phyloP scores from a whole-genome alignment of 2,329 filamentous ascomycete genomes.

The Alternaria triticina region DNA sequence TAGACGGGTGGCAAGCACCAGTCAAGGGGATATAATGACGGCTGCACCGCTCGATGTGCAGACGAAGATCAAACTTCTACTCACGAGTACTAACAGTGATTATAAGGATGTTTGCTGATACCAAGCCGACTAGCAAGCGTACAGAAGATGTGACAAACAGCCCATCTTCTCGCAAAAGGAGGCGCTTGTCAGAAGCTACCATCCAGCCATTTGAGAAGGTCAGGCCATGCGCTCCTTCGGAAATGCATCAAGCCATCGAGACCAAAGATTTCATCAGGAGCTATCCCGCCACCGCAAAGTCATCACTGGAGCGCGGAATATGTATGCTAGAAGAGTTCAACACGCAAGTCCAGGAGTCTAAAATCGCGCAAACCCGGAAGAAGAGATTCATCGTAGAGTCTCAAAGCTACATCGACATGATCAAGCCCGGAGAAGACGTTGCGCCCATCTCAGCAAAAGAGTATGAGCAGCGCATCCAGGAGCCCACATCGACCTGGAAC shows the following conservation, averaged over 20 bases:
- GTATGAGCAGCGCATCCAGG: not conserved
- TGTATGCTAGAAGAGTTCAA: not conserved
- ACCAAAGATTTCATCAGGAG: not conserved
- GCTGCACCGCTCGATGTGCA: not conserved
- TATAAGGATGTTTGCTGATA: not conserved
- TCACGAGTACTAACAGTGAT: not conserved
- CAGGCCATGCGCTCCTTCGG: rapidly evolving
- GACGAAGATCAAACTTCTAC: not conserved
- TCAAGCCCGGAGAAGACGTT: not conserved
- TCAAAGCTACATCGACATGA: not conserved
- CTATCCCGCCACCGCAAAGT: not conserved
- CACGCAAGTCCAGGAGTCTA: rapidly evolving
- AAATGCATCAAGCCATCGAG: not conserved
- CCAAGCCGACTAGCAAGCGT: rapidly evolving
- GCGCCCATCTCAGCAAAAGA: not conserved
- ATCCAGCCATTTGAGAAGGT: not conserved
- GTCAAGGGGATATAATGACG: not conserved
- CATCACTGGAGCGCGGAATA: not conserved
- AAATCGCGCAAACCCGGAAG: not conserved
- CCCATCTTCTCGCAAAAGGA: not conserved
- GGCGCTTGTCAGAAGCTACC: not conserved
- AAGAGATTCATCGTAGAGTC: not conserved
- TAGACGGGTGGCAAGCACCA: not conserved
- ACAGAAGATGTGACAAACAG: not conserved
- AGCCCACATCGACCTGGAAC: not conserved